phyloP scores from a whole-genome alignment of 2,329 filamentous ascomycete species.

The Trichoderma sp. region DNA sequence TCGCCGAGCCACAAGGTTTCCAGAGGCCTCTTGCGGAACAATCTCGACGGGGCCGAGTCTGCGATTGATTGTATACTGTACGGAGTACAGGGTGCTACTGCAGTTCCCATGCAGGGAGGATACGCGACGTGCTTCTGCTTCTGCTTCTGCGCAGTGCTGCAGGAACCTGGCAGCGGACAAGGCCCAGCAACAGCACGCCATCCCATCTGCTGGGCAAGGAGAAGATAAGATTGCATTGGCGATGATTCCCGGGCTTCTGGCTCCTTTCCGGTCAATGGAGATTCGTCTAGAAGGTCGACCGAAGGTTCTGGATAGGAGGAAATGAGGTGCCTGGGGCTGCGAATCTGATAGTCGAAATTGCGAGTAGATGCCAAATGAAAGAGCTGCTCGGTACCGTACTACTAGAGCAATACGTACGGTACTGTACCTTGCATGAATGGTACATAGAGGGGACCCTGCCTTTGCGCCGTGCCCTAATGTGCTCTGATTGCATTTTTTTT shows the following conservation, averaged over 20 bases:
- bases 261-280: background rate
- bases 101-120: background rate
- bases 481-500: background rate
- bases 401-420: too few relatives aligned
- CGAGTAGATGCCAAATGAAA: background rate
- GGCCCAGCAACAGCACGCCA: background rate
- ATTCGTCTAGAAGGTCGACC: slow-evolving; percentile 2
- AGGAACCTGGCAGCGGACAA: background rate
- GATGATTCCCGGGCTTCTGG: background rate
- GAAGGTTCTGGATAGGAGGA: slow-evolving; percentile 17
- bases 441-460: background rate
- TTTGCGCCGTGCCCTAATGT: background rate
- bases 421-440: slow-evolving; percentile 15
- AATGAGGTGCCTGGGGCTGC: background rate
- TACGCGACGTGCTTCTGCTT: background rate
- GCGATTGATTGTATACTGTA: background rate
- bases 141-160: background rate
- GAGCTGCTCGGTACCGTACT: too few relatives aligned
- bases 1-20: background rate
- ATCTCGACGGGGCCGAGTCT: background rate
- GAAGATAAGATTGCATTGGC: background rate
- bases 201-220: background rate
- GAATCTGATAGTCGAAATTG: slow-evolving; percentile 9
- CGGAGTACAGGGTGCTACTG: slow-evolving; percentile 7
- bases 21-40: background rate